Conservation (phyloP, 176 grass and related monocot genomes). For the Musa beccarii region DNA sequence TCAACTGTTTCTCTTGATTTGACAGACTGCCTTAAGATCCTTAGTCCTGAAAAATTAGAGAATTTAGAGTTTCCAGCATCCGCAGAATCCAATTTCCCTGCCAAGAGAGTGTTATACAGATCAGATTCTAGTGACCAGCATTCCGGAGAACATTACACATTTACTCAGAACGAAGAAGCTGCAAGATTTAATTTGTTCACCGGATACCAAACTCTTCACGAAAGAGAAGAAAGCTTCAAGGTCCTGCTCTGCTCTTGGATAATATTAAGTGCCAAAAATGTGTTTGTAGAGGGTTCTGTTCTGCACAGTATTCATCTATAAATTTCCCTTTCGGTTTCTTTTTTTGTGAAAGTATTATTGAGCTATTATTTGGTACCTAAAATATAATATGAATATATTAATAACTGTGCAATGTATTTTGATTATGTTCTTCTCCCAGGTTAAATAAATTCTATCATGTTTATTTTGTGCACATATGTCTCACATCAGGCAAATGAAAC, state of each 20-base stretch:
- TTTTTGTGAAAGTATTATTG: background rate
- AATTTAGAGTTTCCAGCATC: constrained; percentile 48
- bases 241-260: constrained; percentile 33
- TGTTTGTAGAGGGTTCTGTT: no score
- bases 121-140: constrained; percentile 21
- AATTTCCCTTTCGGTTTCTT: no score
- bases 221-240: constrained; percentile 96
- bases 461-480: background rate
- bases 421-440: background rate
- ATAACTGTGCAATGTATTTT: background rate
- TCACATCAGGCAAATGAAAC: constrained; percentile 49
- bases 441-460: background rate
- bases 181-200: constrained; percentile 72
- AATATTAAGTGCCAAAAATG: background rate
- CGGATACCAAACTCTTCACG: constrained; percentile 63
- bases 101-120: constrained; percentile 56
- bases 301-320: no score
- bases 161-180: constrained; percentile 7
- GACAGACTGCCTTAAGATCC: constrained; percentile 68
- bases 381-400: background rate
- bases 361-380: background rate
- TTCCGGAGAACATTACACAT: constrained; percentile 23
- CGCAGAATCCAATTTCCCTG: constrained; percentile 23
- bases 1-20: constrained; percentile 27
- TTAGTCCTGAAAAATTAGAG: constrained; percentile 42